Evolutionary conservation across 108 stramenopile species (phyloP), one percentile per base, ranked within the genome.

Genomic region (Seminavis robusta): DNA sequence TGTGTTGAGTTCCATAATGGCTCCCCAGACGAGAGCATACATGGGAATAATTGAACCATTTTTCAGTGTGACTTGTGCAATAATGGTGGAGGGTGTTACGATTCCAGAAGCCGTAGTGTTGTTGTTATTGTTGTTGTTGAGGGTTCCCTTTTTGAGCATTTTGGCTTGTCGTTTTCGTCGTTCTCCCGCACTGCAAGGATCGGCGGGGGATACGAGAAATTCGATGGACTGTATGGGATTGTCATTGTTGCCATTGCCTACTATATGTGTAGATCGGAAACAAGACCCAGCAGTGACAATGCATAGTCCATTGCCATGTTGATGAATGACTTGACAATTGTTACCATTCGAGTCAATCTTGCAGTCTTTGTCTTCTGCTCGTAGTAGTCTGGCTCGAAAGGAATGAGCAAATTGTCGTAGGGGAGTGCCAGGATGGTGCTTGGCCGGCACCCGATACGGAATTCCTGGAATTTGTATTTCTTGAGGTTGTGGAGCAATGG

Each of bases 251-350:
- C 48, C 1, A 4, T 37, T 27, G n/a, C n/a, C n/a, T n/a, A n/a
- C n/a, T n/a, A n/a, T n/a, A n/a, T n/a, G n/a, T n/a, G n/a, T n/a
- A n/a, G 32, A 37, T 44, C 36, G 23, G 4, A 31, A 24, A 33
- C n/a, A n/a, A n/a, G n/a, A n/a, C n/a, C 82, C 84, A 11, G 74
- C 84, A 17, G 88, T 90, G 15, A 90, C 67, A n/a, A 90, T 67
- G 57, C 76, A 79, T 21, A 90, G 56, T 23, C 79, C 81, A 43
- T 90, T 90, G 29, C 69, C 70, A 62, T 90, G 88, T 0, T 60
- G 67, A 53, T 90, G 84, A 3, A 90, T 73, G n/a, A 84, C 69
- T 55, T 61, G 63, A 15, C 9, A 33, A n/a, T 50, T 46, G 16
- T 17, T 52, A 37, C 45, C 30, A 11, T n/a, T 38, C 20, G 10